Conservation (phyloP, 495 filamentous ascomycete genomes). For the Parathielavia hyrcaniae region DNA sequence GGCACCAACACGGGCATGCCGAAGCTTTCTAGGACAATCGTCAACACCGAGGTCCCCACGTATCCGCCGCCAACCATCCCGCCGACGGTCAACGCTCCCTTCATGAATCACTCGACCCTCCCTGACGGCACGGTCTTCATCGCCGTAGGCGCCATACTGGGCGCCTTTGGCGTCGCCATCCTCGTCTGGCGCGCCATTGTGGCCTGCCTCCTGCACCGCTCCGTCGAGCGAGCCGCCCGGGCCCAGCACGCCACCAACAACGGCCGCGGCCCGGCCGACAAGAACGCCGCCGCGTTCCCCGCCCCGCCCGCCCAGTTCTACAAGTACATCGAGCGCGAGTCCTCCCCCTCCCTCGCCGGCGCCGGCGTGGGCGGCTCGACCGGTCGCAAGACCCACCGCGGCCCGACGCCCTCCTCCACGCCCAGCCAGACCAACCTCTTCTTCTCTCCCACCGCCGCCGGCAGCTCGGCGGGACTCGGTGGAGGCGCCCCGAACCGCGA, state of each 20-base stretch:
- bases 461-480: slow-evolving; percentile 33
- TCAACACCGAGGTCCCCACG: slow-evolving; percentile 33
- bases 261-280: slow-evolving; percentile 35
- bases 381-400: slow-evolving; percentile 36
- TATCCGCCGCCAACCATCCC: slow-evolving; percentile 66
- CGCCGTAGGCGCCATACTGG: slow-evolving; percentile 79
- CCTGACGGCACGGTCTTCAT: slow-evolving; percentile 98
- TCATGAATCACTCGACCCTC: slow-evolving; percentile 85
- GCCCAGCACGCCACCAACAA: slow-evolving; percentile 57
- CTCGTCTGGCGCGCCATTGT: slow-evolving; percentile 84
- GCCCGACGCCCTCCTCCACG: slow-evolving; percentile 41
- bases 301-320: slow-evolving; percentile 50
- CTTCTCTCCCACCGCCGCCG: slow-evolving; percentile 84
- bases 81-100: slow-evolving; percentile 77
- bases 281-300: slow-evolving; percentile 43
- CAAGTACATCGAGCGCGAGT: slow-evolving; percentile 52
- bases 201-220: slow-evolving; percentile 87
- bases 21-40: slow-evolving; percentile 40
- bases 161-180: slow-evolving; percentile 69
- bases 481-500: slow-evolving; percentile 47
- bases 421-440: slow-evolving; percentile 62
- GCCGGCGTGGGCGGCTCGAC: slow-evolving; percentile 32
- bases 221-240: slow-evolving; percentile 71
- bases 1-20: slow-evolving; percentile 37
- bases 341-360: slow-evolving; percentile 54